Base-by-base conservation (phyloP, 805 yeast species). In the Starmera quercuum region DNA sequence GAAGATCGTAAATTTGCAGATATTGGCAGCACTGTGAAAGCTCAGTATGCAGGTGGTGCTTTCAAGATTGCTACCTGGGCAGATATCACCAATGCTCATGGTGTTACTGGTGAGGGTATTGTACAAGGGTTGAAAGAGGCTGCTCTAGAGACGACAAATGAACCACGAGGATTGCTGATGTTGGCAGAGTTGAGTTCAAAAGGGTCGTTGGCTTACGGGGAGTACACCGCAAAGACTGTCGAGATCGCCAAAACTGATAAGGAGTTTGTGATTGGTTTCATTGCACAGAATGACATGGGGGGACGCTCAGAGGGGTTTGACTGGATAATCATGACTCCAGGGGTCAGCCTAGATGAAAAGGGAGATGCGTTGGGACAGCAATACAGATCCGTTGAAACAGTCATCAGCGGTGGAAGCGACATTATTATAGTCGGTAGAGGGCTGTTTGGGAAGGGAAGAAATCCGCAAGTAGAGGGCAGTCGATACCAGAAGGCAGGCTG, bases 1-100 rank as follows among this genome's bases (percentile, higher is more conserved):
- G 99, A 92, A 63, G 99, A 92, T 62, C 73, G 99, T 44, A 92
- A 92, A 63, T 92, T 92, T 60, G 98, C 99, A 17, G 99, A 92
- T 59, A 92, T 92, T 48, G 99, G 99, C 13, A 86, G 88, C 53
- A 92, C 98, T 1, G 98, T 92, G 35, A 88, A 90, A 62, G 73
- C 85, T 29, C 98, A 92, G 60, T 92, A 90, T 59, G 66, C 83
- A 21, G 85, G 94, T 25, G 98, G 98, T 29, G 80, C 85, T 9
- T 87, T 76, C 64, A 78, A 75, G 53, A 90, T 90, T 40, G 92
- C 95, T 11, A 64, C 78, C 49, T 92, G 98, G 98, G 78, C 97
- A 1, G 96, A 92, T 53, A 87, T 92, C 46, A 90, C 97, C 23
- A 92, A 92, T 58, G 97, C 97, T 1, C 98, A 92, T 51, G 95